Base-by-base conservation (phyloP, 106 monocot species). In the Chionographis japonica region DNA sequence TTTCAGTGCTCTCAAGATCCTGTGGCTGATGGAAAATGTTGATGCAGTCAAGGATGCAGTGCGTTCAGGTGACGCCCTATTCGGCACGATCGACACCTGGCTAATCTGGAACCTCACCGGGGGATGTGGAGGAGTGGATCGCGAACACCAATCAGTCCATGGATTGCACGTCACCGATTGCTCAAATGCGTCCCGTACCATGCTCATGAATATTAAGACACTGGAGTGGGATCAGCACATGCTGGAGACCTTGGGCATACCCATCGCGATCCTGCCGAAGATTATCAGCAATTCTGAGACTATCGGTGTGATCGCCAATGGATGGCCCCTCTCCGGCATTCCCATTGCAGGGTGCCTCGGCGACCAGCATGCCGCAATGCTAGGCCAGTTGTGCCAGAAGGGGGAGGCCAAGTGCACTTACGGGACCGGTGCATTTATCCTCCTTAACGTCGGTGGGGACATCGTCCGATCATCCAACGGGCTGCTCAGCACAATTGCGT, bases 31-130 rank as follows among this genome's bases (percentile, higher is more conserved):
- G 37, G 92, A 97, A 73, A 92, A 92, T 69, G 84, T 92, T 17
- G 82, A 73, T 14, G 89, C 43, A 2, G 76, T 97, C 37, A 79
- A 74, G 69, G 69, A 78, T 7, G 88, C 92, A 11, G 59, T 92
- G 9, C 41, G 63, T 40, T 50, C 75, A 8, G 92, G 88, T 2
- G 95, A 92, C 55, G 89, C 92, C 43, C 61, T 97, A 18, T 97
- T 97, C 14, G 89, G 92, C 40, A 97, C 97, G 2, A 71, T 97
- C 14, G 97, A 97, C 67, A 74, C 89, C 15, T 97, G 92, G 97
- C 51, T 92, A 68, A 91, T 97, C 41, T 97, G 92, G 97, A 97
- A 97, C 73, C 89, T 97, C 52, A 97, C 92, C 4, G 89, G 92
- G 35, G 91, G 90, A 37, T 39, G 59, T 14, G 83, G 75, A 19